These are phyloP conservation scores for Cynara cardunculus DNA, from an alignment of 129 eudicot genomes.

Conservation along the genomic window DNA sequence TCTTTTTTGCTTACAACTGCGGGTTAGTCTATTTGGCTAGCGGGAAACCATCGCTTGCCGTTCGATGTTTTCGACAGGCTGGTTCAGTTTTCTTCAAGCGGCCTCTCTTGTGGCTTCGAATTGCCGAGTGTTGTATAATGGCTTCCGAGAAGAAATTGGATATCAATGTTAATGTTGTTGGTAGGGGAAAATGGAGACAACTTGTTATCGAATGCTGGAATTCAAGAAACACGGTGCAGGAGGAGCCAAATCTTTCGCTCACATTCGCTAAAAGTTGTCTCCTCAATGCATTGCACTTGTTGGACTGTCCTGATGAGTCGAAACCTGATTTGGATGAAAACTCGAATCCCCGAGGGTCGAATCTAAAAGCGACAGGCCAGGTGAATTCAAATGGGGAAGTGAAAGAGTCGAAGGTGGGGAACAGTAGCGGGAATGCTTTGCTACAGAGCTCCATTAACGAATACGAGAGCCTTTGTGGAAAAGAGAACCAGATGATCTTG, in stretches of 20 bases:
- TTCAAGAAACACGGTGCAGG: constrained; percentile 33
- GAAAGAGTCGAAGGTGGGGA: constrained; percentile 67
- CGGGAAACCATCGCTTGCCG: constrained; percentile 77
- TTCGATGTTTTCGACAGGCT: constrained; percentile 65
- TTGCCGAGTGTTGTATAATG: constrained; percentile 90
- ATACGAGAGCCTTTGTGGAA: constrained; percentile 48
- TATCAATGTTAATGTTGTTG: constrained; percentile 52
- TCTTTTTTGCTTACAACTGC: constrained; percentile 65
- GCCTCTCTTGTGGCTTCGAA: constrained; percentile 87
- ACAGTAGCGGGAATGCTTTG: constrained; percentile 31
- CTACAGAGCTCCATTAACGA: constrained; percentile 46
- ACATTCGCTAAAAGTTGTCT: constrained; percentile 73
- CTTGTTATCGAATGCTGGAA: constrained; percentile 45
- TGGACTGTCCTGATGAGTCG: constrained; percentile 37
- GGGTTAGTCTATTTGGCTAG: constrained; percentile 71
- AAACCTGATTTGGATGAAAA: constrained; percentile 33
- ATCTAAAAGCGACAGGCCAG: constrained; percentile 36
- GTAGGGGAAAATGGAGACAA: constrained; percentile 85
- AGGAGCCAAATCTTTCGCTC: constrained; percentile 50
- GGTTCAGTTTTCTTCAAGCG: constrained; percentile 55
- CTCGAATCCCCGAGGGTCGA: constrained; percentile 22
- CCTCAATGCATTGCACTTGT: constrained; percentile 55
- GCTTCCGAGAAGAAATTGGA: constrained; percentile 54
- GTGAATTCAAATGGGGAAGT: constrained; percentile 69
- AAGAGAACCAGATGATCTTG: constrained; percentile 59